Conservation (phyloP, 2,329 filamentous ascomycete genomes). For the Microdochium trichocladiopsis region DNA sequence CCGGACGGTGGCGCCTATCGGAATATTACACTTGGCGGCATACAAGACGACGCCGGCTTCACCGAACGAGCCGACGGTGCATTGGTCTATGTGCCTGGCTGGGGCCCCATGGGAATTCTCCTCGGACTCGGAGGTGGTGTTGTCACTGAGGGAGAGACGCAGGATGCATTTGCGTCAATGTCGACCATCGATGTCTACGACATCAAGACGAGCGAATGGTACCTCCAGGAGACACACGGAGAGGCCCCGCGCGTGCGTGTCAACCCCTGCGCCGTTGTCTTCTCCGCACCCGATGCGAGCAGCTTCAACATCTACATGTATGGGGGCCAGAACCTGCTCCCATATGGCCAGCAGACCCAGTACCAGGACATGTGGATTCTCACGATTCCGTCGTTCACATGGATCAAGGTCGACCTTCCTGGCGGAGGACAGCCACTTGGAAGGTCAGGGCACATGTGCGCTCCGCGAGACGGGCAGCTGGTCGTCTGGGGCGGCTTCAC, state of each 20-base stretch:
- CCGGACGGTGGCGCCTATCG: slow-evolving; percentile 57
- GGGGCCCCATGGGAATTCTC: slow-evolving; percentile 62
- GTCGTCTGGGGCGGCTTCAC: slow-evolving; percentile 65
- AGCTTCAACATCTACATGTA: slow-evolving; percentile 76
- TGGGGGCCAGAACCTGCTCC: slow-evolving; percentile 66
- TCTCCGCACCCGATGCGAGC: slow-evolving; percentile 62
- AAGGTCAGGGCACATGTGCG: slow-evolving; percentile 61
- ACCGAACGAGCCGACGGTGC: slow-evolving; percentile 68
- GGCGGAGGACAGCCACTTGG: slow-evolving; percentile 30
- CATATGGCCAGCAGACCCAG: slow-evolving; percentile 46
- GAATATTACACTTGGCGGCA: slow-evolving; percentile 66
- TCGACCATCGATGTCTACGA: slow-evolving; percentile 64
- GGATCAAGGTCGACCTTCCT: slow-evolving; percentile 55
- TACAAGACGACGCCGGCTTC: slow-evolving; percentile 60
- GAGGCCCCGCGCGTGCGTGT: slow-evolving; percentile 57
- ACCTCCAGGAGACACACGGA: slow-evolving; percentile 64
- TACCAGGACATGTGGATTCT: slow-evolving; percentile 73
- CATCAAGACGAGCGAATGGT: slow-evolving; percentile 64
- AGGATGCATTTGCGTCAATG: slow-evolving; percentile 55
- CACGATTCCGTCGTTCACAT: slow-evolving; percentile 65
- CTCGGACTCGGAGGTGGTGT: slow-evolving; percentile 68
- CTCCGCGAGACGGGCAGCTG: slow-evolving; percentile 64
- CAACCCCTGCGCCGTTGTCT: slow-evolving; percentile 65
- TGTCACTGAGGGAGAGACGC: slow-evolving; percentile 23
- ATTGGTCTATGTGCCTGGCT: slow-evolving; percentile 68